These are phyloP conservation scores for Wolfiporia cocos DNA, from an alignment of 1,284 basidiomycete species.

Conservation along the genomic window DNA sequence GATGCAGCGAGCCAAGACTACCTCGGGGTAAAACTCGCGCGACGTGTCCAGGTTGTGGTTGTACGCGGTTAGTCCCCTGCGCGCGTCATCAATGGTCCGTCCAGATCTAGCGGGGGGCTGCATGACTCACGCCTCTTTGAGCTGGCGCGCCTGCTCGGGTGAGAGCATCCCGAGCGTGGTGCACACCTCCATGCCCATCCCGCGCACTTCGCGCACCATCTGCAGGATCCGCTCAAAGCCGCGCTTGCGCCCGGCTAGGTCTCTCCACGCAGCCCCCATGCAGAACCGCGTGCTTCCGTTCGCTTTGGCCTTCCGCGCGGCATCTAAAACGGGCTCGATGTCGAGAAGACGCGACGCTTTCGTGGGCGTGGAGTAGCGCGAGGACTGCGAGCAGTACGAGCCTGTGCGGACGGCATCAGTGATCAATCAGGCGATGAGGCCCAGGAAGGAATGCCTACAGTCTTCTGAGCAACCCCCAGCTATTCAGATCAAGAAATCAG, in stretches of 20 bases:
- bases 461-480: constrained; percentile 96
- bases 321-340: constrained; percentile 88
- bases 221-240: constrained; percentile 92
- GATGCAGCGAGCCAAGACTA: constrained; percentile 21
- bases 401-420: constrained; percentile 35
- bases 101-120: too few species aligned
- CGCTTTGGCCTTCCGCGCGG: constrained; percentile 87
- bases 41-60: constrained; percentile 99
- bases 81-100: too few species aligned
- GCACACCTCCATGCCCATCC: constrained; percentile 96
- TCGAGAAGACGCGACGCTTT: constrained; percentile 88
- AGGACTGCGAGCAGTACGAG: constrained; percentile 98
- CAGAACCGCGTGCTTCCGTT: constrained; percentile 98
- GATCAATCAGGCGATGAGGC: neutral
- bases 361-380: constrained; percentile 85
- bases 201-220: constrained; percentile 88
- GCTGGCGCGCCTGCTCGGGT: constrained; percentile 86
- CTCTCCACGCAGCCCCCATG: constrained; percentile 99
- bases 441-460: constrained; percentile 54
- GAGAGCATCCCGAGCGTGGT: constrained; percentile 97
- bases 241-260: constrained; percentile 88
- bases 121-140: constrained; percentile 84
- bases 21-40: constrained; percentile 93
- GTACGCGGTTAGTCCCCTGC: constrained; percentile 89
- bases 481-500: too few species aligned